Evolutionary conservation across 2,329 filamentous ascomycete genomes (phyloP), one percentile per base, ranked within the genome.

Genomic region (Venturia pyrina): DNA sequence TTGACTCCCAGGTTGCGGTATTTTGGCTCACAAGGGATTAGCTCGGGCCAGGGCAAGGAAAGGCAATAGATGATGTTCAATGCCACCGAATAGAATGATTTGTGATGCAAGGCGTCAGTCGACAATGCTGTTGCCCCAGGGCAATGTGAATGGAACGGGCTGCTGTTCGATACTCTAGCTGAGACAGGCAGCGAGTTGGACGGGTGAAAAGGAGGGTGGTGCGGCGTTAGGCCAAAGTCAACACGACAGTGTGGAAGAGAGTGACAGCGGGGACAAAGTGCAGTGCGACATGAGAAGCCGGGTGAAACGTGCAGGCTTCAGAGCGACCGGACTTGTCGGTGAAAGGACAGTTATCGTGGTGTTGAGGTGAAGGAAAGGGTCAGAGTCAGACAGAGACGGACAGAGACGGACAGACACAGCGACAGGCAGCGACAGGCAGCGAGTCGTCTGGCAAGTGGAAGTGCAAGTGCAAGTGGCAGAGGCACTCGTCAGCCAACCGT

Each of bases 121-220:
- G 59, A 41, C 34, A 62, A 61, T 61, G 57, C 34, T 61, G 13
- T 61, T 40, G 37, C 37, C 17, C 17, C 32, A 40, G 32, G 32
- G 59, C 59, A 62, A 62, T 62, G 60, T 46, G 60, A 62, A 37
- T 59, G 53, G 53, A 28, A 62, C 60, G 24, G 43, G 60, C 43
- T 44, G 32, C 5, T 28, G 24, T n/a, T 19, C 5, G 32, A 28
- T 62, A 46, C 60, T 62, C 60, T 43, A 62, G 60, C 60, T 62
- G 60, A 62, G 60, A 62, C 60, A 62, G 44, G 60, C 60, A 62
- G 60, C 60, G 60, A 62, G 60, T 44, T 43, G 40, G 21, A 19
- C 1, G 43, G 37, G 60, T n/a, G 60, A 13, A 62, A 62, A 46
- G 60, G 43, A 46, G 60, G 44, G 40, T 43, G 43, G 37, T 43